Conservation (phyloP, 164 flowering plant genomes). For the Tetracentron sinense region DNA sequence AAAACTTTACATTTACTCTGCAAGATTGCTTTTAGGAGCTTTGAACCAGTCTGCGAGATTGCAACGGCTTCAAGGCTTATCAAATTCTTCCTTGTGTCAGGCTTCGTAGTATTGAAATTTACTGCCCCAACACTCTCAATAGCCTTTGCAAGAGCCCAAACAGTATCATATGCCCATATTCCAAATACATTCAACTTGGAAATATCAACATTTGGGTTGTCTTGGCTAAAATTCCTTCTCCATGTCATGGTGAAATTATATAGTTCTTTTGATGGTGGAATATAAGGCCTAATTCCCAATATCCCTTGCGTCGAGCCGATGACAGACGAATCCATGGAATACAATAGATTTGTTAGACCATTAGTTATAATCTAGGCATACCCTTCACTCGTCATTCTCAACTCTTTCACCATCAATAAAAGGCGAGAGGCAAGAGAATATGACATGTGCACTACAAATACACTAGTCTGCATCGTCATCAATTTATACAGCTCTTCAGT, state of each 20-base stretch:
- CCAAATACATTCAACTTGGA: too few species aligned
- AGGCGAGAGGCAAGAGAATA: neutral
- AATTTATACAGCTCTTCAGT: neutral
- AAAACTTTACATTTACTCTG: conserved; percentile 9
- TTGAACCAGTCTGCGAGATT: conserved; percentile 11
- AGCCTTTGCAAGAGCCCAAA: too few species aligned
- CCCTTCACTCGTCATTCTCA: neutral
- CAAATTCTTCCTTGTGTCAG: too few species aligned
- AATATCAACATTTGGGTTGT: too few species aligned
- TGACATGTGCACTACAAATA: neutral
- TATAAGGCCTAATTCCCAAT: neutral
- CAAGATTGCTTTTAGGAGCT: conserved; percentile 8
- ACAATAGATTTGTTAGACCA: neutral
- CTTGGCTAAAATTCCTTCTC: neutral
- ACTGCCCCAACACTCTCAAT: too few species aligned
- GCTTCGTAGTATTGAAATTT: too few species aligned
- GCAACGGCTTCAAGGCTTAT: neutral
- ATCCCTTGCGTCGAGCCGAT: neutral
- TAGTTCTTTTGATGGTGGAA: neutral
- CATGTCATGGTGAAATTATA: neutral
- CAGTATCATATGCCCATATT: too few species aligned
- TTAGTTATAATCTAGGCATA: neutral
- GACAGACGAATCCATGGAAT: neutral
- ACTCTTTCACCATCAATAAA: neutral
- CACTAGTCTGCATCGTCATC: neutral